phyloP scores from a whole-genome alignment of 192 early-diverging fungal species.

The Chytriomyces sp. region DNA sequence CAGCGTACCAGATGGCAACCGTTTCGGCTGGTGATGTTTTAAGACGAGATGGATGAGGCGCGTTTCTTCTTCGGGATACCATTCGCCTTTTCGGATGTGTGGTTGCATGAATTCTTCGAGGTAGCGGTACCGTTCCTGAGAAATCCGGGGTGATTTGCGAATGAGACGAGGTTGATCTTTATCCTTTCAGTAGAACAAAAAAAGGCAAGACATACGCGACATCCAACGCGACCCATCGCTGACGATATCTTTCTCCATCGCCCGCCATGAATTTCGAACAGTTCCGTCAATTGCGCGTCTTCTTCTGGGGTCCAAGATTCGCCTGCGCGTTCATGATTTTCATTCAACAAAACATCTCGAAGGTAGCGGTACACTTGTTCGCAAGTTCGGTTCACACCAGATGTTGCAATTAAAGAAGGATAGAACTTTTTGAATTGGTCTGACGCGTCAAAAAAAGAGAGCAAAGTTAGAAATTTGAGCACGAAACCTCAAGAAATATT shows the following conservation, averaged over 20 bases:
- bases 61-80: background rate
- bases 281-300: background rate
- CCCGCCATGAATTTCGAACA: background rate
- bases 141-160: background rate
- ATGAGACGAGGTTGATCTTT: background rate
- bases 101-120: background rate
- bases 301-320: constrained; percentile 12
- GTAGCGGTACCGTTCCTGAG: background rate
- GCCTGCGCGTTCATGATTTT: constrained; percentile 13
- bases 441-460: background rate
- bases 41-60: background rate
- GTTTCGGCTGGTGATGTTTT: background rate
- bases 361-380: background rate
- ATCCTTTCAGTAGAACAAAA: background rate
- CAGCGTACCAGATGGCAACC: background rate
- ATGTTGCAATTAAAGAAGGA: background rate
- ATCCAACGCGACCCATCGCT: background rate
- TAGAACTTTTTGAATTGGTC: background rate
- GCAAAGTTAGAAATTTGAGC: too few relatives aligned
- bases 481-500: too few relatives aligned
- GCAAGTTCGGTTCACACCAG: constrained; percentile 4
- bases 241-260: background rate
- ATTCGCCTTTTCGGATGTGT: background rate
- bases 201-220: background rate
- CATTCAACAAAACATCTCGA: background rate